Evolutionary conservation across 129 eudicot genomes (phyloP).

Genomic region (Ambrosia trifida): DNA sequence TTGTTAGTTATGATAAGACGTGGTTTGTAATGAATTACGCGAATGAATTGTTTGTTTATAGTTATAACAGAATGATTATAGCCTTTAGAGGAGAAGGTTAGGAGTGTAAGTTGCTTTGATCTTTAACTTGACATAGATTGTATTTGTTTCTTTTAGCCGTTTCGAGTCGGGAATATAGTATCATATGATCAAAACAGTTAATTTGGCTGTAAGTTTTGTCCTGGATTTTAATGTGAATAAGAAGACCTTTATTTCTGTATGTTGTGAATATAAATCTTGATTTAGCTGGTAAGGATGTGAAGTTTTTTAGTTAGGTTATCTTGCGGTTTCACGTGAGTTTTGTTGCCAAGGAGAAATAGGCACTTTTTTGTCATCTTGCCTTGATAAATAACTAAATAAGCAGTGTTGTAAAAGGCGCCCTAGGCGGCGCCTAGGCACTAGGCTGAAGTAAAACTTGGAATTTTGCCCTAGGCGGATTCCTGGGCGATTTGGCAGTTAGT

Average conservation of each 20-base stretch:
- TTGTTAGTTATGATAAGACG: background rate
- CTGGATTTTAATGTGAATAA: background rate
- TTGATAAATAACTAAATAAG: constrained; percentile 5
- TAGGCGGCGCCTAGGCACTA: no score
- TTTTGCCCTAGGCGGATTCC: no score
- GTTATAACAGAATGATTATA: constrained; percentile 7
- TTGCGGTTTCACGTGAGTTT: background rate
- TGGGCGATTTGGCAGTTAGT: no score
- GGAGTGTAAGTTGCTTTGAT: constrained; percentile 13
- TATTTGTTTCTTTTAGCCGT: background rate
- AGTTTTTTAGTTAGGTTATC: constrained; percentile 3
- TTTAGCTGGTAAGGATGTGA: background rate
- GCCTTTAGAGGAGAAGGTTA: constrained; percentile 5
- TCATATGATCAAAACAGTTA: background rate
- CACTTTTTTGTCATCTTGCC: background rate
- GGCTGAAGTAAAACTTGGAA: no score
- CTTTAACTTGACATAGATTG: background rate
- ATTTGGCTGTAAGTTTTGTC: background rate
- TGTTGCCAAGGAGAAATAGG: background rate
- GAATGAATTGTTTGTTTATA: constrained; percentile 14
- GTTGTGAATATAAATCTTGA: background rate
- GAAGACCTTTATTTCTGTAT: background rate
- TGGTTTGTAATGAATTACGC: background rate
- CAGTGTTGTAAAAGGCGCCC: no score
- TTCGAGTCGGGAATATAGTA: background rate